These are phyloP conservation scores for Beauveria caledonica DNA, from an alignment of 2,329 filamentous ascomycete species.

Conservation along the genomic window DNA sequence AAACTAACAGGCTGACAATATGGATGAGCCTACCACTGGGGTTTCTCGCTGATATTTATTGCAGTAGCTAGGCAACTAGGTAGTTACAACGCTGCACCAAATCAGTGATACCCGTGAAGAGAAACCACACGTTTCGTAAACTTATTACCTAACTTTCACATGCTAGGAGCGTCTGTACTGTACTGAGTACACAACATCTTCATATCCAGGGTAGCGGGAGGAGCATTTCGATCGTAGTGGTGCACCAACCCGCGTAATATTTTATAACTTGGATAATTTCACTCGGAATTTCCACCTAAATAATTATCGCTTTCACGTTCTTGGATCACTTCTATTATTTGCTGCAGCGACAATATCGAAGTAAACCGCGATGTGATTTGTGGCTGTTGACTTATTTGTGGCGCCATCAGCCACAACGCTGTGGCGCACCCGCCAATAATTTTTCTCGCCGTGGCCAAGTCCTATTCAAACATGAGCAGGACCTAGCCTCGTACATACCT, in stretches of 20 bases:
- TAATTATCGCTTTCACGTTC: too few species aligned
- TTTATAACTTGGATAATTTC: neutral
- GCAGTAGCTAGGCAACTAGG: too few species aligned
- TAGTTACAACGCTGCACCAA: too few species aligned
- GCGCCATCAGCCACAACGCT: constrained; percentile 14
- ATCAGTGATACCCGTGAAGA: too few species aligned
- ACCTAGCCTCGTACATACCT: constrained; percentile 5
- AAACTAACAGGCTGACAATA: too few species aligned
- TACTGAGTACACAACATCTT: neutral
- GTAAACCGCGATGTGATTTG: too few species aligned
- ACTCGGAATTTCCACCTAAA: too few species aligned
- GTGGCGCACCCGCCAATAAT: neutral
- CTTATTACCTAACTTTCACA: neutral
- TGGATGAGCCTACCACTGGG: too few species aligned
- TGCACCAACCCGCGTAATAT: neutral
- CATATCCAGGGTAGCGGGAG: neutral
- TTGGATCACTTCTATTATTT: too few species aligned
- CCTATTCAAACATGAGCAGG: neutral
- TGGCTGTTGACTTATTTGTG: neutral
- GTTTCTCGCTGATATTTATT: too few species aligned
- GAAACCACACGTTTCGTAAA: neutral
- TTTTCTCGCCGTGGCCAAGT: neutral
- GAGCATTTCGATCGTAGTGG: neutral
- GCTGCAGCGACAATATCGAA: too few species aligned
- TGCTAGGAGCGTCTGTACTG: neutral